Evolutionary conservation across 1,139 yeast species (phyloP), one percentile per base, ranked within the genome.

Genomic region (Geotrichum candidum): DNA sequence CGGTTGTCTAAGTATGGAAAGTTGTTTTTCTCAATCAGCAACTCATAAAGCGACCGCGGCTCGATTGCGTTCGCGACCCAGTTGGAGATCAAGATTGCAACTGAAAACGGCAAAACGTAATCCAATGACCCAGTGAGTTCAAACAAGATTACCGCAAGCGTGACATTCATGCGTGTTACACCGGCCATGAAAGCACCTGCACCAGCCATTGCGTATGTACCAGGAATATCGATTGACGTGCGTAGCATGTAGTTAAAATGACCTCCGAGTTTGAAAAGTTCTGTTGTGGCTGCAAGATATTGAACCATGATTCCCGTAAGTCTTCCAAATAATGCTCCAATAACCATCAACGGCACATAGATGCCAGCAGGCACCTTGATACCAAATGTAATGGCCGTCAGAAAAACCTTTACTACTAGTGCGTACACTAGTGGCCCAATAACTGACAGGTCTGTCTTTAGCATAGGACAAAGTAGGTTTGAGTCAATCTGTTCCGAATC

Each of bases 161-260:
- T 83, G 53, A 84, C 82, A 63, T 84, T 84, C 88, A 84, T 84
- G 64, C 88, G 74, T 0, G 88, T 84, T 2, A 84, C 84, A 1
- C 88, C 88, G 0, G 88, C 88, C 85, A 84, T 82, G 65, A 84
- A 84, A 0, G 88, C 85, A 3, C 88, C 88, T 0, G 88, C 88
- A 10, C 85, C 82, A 1, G 84, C 84, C 84, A 84, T 83, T 3
- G 87, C 81, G 70, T 84, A 84, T n/a, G 84, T 82, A 0, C 88
- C 88, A 63, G 83, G 76, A 64, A 70, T 83, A 64, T 54, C 64
- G 65, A n/a, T 68, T 64, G 9, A 73, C 65, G 31, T 67, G 6
- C 25, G 33, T n/a, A 13, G 35, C 33, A 53, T 35, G 33, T 48
- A 53, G 23, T 22, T 51, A 41, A 45, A 53, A n/a, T 35, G 25